phyloP scores from a whole-genome alignment of 2,329 filamentous ascomycete species.

The Pseudogymnoascus sp. region DNA sequence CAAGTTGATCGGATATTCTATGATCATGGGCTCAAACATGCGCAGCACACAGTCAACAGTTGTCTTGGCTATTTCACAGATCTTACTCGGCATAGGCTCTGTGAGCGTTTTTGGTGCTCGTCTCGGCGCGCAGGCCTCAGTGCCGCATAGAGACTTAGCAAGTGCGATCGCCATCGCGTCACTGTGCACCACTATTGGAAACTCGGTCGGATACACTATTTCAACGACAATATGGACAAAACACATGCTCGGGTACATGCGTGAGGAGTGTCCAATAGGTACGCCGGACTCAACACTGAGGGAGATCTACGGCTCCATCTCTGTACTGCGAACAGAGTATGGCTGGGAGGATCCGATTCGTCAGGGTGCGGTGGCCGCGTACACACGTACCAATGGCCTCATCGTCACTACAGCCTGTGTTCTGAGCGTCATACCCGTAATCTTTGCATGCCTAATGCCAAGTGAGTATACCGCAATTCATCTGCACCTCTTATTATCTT shows the following conservation, averaged over 20 bases:
- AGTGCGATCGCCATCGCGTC: constrained; percentile 32
- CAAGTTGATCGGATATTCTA: constrained; percentile 31
- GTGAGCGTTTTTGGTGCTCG: constrained; percentile 34
- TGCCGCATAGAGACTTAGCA: constrained; percentile 36
- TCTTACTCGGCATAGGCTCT: constrained; percentile 32
- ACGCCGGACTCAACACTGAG: constrained; percentile 19
- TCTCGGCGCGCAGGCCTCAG: constrained; percentile 34
- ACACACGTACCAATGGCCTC: constrained; percentile 29
- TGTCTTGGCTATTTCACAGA: constrained; percentile 29
- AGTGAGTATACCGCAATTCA: background rate
- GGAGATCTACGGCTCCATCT: constrained; percentile 31
- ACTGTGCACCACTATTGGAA: constrained; percentile 34
- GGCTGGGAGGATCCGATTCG: constrained; percentile 29
- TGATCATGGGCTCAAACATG: constrained; percentile 26
- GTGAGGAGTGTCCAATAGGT: constrained; percentile 24
- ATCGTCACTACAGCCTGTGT: constrained; percentile 28
- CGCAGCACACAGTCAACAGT: constrained; percentile 30
- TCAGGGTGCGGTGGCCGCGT: constrained; percentile 32
- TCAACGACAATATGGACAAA: constrained; percentile 33
- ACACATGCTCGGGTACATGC: constrained; percentile 30
- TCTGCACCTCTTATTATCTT: background rate
- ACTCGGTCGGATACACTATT: constrained; percentile 32
- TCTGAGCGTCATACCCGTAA: constrained; percentile 27
- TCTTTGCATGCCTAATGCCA: constrained; percentile 35
- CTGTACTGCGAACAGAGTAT: constrained; percentile 27